Percentiles rank a stretch among this genome's conserved stretches.
phyloP scores from a whole-genome alignment of 371 early-diverging fungal genomes.

The Circinella minor region DNA sequence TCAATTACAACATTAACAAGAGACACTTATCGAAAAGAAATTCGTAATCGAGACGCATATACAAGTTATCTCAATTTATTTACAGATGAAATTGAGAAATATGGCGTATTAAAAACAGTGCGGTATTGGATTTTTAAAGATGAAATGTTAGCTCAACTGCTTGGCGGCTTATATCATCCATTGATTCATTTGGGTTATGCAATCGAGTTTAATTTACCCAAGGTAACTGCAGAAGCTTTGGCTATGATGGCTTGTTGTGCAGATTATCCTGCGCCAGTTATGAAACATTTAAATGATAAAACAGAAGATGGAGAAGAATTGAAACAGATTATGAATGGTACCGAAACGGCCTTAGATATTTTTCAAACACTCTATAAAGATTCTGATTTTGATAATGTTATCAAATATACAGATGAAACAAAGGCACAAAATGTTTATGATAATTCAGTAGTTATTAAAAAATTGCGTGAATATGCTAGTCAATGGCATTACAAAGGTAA shows the following conservation, averaged over 20 bases:
- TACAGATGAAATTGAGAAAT: slow-evolving; percentile 42
- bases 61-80: slow-evolving; percentile 53
- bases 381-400: slow-evolving; percentile 31
- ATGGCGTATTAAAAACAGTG: slow-evolving; percentile 45
- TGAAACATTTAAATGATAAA: slow-evolving; percentile 12
- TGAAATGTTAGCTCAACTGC: slow-evolving; percentile 39
- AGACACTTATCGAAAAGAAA: slow-evolving; percentile 40
- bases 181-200: slow-evolving; percentile 71
- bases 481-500: slow-evolving; percentile 29
- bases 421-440: slow-evolving; percentile 22
- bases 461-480: slow-evolving; percentile 33
- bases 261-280: slow-evolving; percentile 19
- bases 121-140: slow-evolving; percentile 51
- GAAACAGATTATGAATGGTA: not conserved
- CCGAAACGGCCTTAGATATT: too few relatives aligned
- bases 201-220: slow-evolving; percentile 63
- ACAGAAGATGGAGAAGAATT: not conserved
- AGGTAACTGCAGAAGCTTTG: slow-evolving; percentile 63
- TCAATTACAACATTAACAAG: slow-evolving; percentile 31
- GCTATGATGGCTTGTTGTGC: slow-evolving; percentile 47
- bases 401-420: slow-evolving; percentile 16
- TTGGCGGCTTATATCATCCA: slow-evolving; percentile 61
- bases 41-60: slow-evolving; percentile 51
- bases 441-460: slow-evolving; percentile 23
- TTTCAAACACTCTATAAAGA: slow-evolving; percentile 16